Base-by-base conservation (phyloP, 352 stramenopile genomes). In the Phytophthora ramorum region DNA sequence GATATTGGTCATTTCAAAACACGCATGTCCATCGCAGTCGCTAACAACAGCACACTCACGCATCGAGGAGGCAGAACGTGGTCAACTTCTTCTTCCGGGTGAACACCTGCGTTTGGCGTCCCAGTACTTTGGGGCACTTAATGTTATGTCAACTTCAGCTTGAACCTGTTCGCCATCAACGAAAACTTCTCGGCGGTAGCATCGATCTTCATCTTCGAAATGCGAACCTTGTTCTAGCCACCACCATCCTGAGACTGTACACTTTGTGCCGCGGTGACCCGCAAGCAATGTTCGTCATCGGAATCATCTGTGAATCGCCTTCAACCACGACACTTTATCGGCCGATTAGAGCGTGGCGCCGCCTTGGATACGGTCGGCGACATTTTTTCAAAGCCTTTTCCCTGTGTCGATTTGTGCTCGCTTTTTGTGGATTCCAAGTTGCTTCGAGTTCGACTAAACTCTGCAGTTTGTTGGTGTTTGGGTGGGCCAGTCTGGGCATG, bases 381-480 rank as follows among this genome's bases (percentile, higher is more conserved):
- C 22, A 35, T 35, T 7, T 35, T 35, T 35, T 38, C 32, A 37
- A 37, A 37, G 32, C 7, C 7, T 37, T 13, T 14, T 2, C 32
- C 8, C 8, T 0, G 32, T 38, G 32, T 38, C 63, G 78, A 72
- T 44, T 83, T 81, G 49, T 89, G 62, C 52, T 8, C 7, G 22
- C 22, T 24, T 24, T 24, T 24, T 24, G 22, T 24, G 22, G 26
- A 32, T 32, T 32, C 26, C 26, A 32, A 32, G 4, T 32, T 32
- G 26, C 7, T 32, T 9, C 7, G 26, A 6, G 26, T 8, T 32
- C 26, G 26, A 32, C 26, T 32, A 32, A 32, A 32, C 26, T 32
- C 26, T 6, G 26, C 7, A 8, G 7, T 32, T 6, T 32, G 7
- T 32, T 32, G 26, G 7, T 32, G 26, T 32, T 32, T 32, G 26